Conservation (phyloP, 1,284 basidiomycete species). For the Leccinum fallax region DNA sequence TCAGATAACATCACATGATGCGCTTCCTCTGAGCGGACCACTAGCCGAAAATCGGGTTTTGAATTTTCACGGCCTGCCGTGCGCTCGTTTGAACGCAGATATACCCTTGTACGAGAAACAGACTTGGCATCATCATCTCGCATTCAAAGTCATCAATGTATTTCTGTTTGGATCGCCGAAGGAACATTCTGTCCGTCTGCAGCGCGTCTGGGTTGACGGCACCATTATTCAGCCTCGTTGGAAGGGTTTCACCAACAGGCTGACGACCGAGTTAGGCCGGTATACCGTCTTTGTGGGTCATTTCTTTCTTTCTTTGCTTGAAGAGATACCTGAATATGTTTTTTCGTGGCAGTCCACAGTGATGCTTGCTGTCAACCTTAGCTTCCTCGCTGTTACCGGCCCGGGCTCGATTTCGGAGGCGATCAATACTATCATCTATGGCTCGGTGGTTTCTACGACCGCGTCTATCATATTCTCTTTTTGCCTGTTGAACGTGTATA, state of each 20-base stretch:
- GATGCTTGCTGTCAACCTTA: constrained; percentile 22
- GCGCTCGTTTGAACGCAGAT: constrained; percentile 19
- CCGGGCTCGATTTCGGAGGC: neutral
- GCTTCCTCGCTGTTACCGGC: constrained; percentile 16
- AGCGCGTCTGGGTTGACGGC: constrained; percentile 25
- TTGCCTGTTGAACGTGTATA: constrained; percentile 21
- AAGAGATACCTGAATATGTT: neutral
- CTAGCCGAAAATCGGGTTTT: constrained; percentile 20
- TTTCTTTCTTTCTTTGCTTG: neutral
- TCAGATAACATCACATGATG: neutral
- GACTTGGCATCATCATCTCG: constrained; percentile 6
- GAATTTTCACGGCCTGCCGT: constrained; percentile 18
- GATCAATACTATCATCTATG: constrained; percentile 17
- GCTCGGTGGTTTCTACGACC: constrained; percentile 14
- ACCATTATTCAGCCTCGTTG: constrained; percentile 28
- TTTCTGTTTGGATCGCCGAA: constrained; percentile 19
- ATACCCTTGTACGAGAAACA: constrained; percentile 9
- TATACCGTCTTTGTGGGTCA: constrained; percentile 50
- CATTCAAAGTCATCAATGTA: constrained; percentile 8
- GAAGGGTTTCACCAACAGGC: constrained; percentile 42
- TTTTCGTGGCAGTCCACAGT: constrained; percentile 22
- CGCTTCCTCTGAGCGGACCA: neutral
- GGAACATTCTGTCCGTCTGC: constrained; percentile 17
- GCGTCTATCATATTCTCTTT: constrained; percentile 24
- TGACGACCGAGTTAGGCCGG: constrained; percentile 53